Conservation (phyloP, 352 stramenopile genomes). For the Aphanomyces euteiches region DNA sequence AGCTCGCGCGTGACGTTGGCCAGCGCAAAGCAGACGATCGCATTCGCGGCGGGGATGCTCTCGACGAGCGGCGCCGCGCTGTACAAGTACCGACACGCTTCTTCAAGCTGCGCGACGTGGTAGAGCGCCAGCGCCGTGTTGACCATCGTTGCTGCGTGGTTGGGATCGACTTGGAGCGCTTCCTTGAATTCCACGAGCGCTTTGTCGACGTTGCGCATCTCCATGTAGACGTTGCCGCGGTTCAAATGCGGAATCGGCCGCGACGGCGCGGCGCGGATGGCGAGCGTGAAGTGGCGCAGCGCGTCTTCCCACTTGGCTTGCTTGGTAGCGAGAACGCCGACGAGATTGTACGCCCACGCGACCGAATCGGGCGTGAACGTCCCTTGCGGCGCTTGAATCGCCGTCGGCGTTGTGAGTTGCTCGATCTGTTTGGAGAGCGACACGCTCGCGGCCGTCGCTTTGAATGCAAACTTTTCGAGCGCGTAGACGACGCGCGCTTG, state of each 20-base stretch:
- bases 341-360: conserved; percentile 51
- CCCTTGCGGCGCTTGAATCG: conserved; percentile 24
- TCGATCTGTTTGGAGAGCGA: conserved; percentile 21
- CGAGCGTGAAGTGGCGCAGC: conserved; percentile 49
- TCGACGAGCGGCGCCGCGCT: not conserved
- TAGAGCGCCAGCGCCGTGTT: conserved; percentile 51
- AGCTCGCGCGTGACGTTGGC: conserved; percentile 29
- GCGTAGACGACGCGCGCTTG: conserved; percentile 8
- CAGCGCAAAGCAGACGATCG: conserved; percentile 17
- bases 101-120: conserved; percentile 40
- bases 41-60: not conserved
- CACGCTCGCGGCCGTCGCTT: not conserved
- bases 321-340: conserved; percentile 38
- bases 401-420: not conserved
- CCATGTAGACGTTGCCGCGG: conserved; percentile 48
- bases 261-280: conserved; percentile 44
- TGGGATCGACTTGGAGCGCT: conserved; percentile 44
- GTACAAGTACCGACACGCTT: conserved; percentile 30
- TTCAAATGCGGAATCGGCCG: conserved; percentile 49
- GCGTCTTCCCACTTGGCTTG: conserved; percentile 44
- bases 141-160: conserved; percentile 42
- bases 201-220: conserved; percentile 39
- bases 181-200: conserved; percentile 47
- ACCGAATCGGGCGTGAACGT: conserved; percentile 45
- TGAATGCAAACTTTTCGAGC: conserved; percentile 12